Conservation (phyloP, 305 asterid genomes). For the Solanum hybrid region DNA sequence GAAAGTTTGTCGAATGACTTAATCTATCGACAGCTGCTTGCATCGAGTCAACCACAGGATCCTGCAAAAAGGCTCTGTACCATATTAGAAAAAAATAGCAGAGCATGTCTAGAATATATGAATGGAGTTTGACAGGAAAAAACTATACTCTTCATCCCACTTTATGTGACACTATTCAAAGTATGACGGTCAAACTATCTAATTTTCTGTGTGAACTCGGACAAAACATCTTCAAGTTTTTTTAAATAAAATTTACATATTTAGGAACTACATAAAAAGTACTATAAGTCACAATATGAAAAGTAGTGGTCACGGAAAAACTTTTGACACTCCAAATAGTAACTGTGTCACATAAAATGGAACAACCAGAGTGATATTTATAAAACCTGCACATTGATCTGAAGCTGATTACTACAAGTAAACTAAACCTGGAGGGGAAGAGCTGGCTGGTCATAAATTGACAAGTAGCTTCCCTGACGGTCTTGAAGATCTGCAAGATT, state of each 20-base stretch:
- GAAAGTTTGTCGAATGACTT: conserved; percentile 78
- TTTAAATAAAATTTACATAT: not conserved
- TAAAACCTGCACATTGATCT: not conserved
- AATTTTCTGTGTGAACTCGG: not conserved
- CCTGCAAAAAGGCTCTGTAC: conserved; percentile 39
- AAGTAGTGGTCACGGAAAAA: not conserved
- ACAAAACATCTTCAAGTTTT: not conserved
- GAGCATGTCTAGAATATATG: not conserved
- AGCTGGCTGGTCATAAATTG: conserved; percentile 89
- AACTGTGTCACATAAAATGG: not conserved
- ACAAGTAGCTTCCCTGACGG: conserved; percentile 88
- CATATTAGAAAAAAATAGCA: conserved; percentile 13
- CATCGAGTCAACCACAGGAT: conserved; percentile 74
- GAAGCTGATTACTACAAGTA: not conserved
- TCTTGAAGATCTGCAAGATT: conserved; percentile 95
- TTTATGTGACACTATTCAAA: not conserved
- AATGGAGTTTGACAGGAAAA: not conserved
- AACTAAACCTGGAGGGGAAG: conserved; percentile 66
- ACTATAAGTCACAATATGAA: not conserved
- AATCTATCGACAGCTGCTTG: conserved; percentile 74
- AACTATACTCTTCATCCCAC: no score
- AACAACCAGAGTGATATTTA: not conserved
- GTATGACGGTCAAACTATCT: not conserved
- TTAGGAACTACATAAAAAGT: not conserved
- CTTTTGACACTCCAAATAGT: not conserved